phyloP scores from a whole-genome alignment of 305 asterid species.

The Solanum hybrid region DNA sequence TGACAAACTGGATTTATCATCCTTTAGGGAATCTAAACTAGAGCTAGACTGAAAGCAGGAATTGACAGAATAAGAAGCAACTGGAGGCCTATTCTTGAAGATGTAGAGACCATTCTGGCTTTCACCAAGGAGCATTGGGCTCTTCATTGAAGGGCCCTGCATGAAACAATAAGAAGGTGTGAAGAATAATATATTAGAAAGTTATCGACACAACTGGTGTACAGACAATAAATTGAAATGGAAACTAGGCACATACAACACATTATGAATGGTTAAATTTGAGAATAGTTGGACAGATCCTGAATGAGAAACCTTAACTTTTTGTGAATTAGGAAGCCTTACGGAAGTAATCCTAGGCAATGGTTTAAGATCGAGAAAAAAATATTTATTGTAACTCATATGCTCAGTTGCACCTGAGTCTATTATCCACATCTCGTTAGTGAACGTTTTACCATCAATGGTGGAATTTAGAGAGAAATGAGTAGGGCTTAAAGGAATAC shows the following conservation, averaged over 20 bases:
- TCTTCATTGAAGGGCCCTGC: not conserved
- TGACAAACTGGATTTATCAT: not conserved
- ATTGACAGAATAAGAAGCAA: not conserved
- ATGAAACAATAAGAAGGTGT: not conserved
- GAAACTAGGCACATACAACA: not conserved
- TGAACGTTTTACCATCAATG: too few species aligned
- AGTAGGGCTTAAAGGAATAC: too few species aligned
- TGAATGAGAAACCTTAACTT: not conserved
- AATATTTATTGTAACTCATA: not conserved
- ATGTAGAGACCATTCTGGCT: not conserved
- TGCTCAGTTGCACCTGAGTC: not conserved
- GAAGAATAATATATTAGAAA: not conserved
- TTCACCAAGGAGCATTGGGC: not conserved
- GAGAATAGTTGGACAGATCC: not conserved
- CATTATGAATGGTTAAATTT: not conserved
- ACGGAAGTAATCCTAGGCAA: not conserved
- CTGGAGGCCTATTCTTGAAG: not conserved
- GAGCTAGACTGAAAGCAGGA: not conserved
- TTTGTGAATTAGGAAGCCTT: not conserved
- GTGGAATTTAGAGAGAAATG: too few species aligned
- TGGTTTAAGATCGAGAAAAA: not conserved
- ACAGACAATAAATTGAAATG: not conserved
- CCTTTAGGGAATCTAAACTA: not conserved
- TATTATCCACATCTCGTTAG: too few species aligned
- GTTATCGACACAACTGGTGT: not conserved